Evolutionary conservation across 805 yeast species (phyloP).

Genomic region (Nakazawaea pomicola): DNA sequence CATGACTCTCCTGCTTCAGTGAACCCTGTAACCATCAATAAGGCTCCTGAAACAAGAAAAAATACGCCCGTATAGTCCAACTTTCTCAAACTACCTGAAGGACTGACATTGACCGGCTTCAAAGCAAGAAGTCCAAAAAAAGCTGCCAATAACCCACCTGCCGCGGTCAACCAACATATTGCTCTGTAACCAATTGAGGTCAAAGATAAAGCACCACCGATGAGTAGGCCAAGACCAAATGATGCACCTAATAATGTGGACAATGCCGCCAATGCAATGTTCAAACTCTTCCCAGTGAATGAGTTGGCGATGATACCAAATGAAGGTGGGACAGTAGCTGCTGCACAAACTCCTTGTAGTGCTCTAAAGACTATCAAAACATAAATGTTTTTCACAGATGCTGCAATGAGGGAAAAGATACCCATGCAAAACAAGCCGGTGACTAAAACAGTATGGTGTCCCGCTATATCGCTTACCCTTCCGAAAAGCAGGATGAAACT

Average conservation of each 20-base stretch:
- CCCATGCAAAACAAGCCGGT: slow-evolving; percentile 21
- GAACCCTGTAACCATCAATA: slow-evolving; percentile 37
- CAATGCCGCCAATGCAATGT: slow-evolving; percentile 22
- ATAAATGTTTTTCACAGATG: slow-evolving; percentile 29
- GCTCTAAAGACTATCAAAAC: slow-evolving; percentile 22
- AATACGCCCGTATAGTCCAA: slow-evolving; percentile 33
- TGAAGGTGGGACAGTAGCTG: slow-evolving; percentile 29
- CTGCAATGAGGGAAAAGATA: slow-evolving; percentile 27
- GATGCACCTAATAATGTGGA: slow-evolving; percentile 24
- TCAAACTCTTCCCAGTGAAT: slow-evolving; percentile 24
- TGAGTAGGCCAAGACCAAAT: slow-evolving; percentile 33
- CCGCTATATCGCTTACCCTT: slow-evolving; percentile 30
- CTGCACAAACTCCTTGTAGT: slow-evolving; percentile 32
- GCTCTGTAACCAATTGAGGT: slow-evolving; percentile 35
- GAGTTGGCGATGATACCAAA: slow-evolving; percentile 28
- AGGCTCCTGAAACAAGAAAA: slow-evolving; percentile 28
- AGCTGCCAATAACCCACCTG: slow-evolving; percentile 19
- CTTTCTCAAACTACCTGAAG: slow-evolving; percentile 20
- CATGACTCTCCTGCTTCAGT: slow-evolving; percentile 41
- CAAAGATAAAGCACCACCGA: slow-evolving; percentile 40
- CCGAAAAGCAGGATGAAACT: slow-evolving; percentile 33
- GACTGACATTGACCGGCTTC: slow-evolving; percentile 18
- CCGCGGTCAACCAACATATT: slow-evolving; percentile 33
- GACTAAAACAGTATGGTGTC: slow-evolving; percentile 24
- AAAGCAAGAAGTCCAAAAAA: slow-evolving; percentile 24